Conservation (phyloP, 1,284 basidiomycete species). For the Marasmius sp. region DNA sequence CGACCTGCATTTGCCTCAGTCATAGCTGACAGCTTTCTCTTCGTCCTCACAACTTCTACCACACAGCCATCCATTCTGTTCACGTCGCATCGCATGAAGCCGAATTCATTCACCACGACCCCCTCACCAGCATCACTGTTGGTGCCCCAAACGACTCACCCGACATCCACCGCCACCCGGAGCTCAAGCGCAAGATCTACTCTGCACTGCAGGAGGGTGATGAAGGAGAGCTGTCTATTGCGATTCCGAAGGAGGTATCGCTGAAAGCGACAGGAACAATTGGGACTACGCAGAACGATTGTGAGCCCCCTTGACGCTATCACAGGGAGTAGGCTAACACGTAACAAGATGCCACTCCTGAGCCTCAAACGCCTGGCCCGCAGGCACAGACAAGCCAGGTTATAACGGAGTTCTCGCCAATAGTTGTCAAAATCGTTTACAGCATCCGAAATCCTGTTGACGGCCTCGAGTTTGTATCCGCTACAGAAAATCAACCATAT, state of each 20-base stretch:
- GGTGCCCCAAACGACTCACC: slow-evolving; percentile 58
- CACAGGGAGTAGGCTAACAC: not conserved
- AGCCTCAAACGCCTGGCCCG: slow-evolving; percentile 70
- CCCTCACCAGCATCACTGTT: slow-evolving; percentile 69
- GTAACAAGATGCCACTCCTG: slow-evolving; percentile 66
- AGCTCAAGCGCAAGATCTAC: slow-evolving; percentile 92
- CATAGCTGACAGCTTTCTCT: slow-evolving; percentile 16
- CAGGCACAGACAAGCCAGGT: slow-evolving; percentile 38
- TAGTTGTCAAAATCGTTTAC: slow-evolving; percentile 78
- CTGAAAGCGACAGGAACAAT: slow-evolving; percentile 41
- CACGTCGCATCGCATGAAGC: slow-evolving; percentile 67
- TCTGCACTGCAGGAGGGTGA: slow-evolving; percentile 87
- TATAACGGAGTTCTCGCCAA: slow-evolving; percentile 72
- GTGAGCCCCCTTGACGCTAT: slow-evolving; percentile 9
- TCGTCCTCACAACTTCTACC: slow-evolving; percentile 12
- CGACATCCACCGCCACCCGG: slow-evolving; percentile 89
- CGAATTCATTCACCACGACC: slow-evolving; percentile 78
- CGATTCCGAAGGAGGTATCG: slow-evolving; percentile 80
- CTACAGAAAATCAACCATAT: slow-evolving; percentile 80
- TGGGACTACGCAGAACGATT: slow-evolving; percentile 10
- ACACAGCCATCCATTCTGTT: slow-evolving; percentile 70
- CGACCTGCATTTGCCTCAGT: slow-evolving; percentile 8
- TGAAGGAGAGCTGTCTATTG: slow-evolving; percentile 92
- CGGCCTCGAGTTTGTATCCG: slow-evolving; percentile 85
- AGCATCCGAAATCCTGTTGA: slow-evolving; percentile 79